Base-by-base conservation (phyloP, 169 alveolate species). In the Cryptosporidium sp. region DNA sequence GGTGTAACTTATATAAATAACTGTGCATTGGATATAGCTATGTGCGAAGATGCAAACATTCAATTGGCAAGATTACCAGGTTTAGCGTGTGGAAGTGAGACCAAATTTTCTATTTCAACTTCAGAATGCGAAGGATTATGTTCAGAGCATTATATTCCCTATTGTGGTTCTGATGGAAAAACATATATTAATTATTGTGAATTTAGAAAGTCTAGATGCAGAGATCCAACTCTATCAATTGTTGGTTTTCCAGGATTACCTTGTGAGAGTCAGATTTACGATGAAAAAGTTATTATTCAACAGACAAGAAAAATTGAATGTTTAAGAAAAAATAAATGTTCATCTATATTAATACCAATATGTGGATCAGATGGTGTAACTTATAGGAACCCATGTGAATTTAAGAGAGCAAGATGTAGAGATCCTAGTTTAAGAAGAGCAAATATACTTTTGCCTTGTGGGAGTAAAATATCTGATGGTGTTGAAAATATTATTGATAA, bases 191-290 rank as follows among this genome's bases (percentile, higher is more conserved):
- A 80, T 33, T 80, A 80, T 45, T 80, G 89, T 48, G 89, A 80
- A 23, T 80, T 80, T 29, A 60, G 89, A 26, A 80, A 80, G 51
- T 61, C 89, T 26, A 60, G 33, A 51, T 80, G 89, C 52, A 80
- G 48, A 7, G 23, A 80, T 65, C 62, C 21, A 26, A 80, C 89
- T 58, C 65, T 80, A 2, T n/a, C 89, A 23, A 67, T 80, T 8
- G 89, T 80, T 23, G 89, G 89, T n/a, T 80, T 80, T 45, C 89
- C 89, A 23, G 89, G 89, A 29, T 33, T 80, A 29, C 89, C 89
- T 9, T 80, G 89, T 48, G 89, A 80, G 12, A 80, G 89, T 33
- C 89, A 80, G 67, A 60, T 80, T 39, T 80, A 26, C 45, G 89
- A 80, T 48, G 89, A 80, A 26, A 80, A 80, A n/a, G 75, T 80